Evolutionary conservation across 768 basidiomycete species (phyloP).

Genomic region (Amanita jacksonii): DNA sequence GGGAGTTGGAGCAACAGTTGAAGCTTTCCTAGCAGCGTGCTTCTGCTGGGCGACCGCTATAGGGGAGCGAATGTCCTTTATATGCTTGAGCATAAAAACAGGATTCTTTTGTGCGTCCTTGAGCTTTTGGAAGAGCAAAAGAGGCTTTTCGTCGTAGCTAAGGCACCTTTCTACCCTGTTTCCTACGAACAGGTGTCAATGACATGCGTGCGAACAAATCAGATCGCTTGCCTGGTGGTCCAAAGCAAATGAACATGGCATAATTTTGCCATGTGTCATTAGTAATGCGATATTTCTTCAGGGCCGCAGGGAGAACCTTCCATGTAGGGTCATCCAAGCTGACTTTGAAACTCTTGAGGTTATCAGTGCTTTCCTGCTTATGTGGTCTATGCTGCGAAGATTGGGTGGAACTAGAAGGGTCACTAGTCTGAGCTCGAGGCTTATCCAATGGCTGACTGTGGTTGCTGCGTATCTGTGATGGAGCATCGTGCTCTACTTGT

Average conservation of each 20-base stretch:
- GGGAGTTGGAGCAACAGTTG: conserved; percentile 27
- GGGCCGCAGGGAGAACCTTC: conserved; percentile 95
- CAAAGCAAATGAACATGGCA: conserved; percentile 99
- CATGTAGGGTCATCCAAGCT: conserved; percentile 96
- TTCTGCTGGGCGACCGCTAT: conserved; percentile 97
- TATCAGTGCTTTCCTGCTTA: conserved; percentile 58
- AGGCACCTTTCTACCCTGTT: conserved; percentile 87
- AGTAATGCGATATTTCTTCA: conserved; percentile 98
- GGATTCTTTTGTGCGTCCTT: conserved; percentile 98
- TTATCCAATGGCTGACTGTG: conserved; percentile 22
- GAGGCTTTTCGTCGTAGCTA: conserved; percentile 95
- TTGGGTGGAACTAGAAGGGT: conserved; percentile 23
- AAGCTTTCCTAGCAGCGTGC: conserved; percentile 73
- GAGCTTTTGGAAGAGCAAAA: conserved; percentile 92
- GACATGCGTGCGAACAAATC: conserved; percentile 13
- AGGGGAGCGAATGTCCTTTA: conserved; percentile 94
- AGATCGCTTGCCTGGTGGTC: conserved; percentile 57
- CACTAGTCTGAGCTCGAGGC: conserved; percentile 22
- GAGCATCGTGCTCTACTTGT: conserved; percentile 62
- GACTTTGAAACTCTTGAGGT: conserved; percentile 93
- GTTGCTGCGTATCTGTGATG: conserved; percentile 28
- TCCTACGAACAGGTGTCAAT: conserved; percentile 25
- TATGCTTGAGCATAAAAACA: conserved; percentile 97
- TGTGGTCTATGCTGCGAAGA: conserved; percentile 36
- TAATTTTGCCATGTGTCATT: conserved; percentile 99